Conservation (phyloP, 2,329 filamentous ascomycete genomes). For the Botrytis hyacinthi region DNA sequence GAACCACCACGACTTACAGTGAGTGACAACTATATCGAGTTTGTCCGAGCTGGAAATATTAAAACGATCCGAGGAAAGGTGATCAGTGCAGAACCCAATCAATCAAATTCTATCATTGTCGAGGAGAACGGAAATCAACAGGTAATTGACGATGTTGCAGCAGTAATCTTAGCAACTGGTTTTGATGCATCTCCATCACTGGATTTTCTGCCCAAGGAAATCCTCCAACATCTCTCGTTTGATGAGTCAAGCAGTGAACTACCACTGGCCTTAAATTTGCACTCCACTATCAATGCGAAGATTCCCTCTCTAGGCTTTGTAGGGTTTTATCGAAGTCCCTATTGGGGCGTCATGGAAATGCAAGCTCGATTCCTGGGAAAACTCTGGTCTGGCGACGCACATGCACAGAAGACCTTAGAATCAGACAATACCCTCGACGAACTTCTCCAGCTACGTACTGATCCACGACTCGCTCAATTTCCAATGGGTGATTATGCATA, state of each 20-base stretch:
- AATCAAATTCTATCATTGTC: conserved; percentile 31
- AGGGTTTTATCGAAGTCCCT: conserved; percentile 80
- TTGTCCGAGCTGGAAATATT: conserved; percentile 65
- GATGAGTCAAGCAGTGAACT: conserved; percentile 47
- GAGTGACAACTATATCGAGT: conserved; percentile 70
- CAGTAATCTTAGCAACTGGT: conserved; percentile 72
- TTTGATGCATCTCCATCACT: conserved; percentile 65
- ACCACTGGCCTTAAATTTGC: conserved; percentile 66
- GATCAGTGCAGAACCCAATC: background rate
- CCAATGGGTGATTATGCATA: conserved; percentile 81
- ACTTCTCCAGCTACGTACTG: conserved; percentile 34
- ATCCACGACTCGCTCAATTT: conserved; percentile 59
- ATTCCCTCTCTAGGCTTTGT: conserved; percentile 72
- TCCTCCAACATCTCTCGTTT: conserved; percentile 58
- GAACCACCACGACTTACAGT: conserved; percentile 66
- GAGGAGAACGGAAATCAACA: conserved; percentile 34
- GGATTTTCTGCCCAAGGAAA: conserved; percentile 57
- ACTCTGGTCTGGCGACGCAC: conserved; percentile 50
- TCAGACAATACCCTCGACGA: conserved; percentile 32
- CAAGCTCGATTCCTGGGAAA: conserved; percentile 68
- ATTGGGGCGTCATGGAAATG: conserved; percentile 87
- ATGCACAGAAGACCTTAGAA: conserved; percentile 32
- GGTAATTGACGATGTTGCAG: conserved; percentile 56
- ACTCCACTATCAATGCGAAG: conserved; percentile 59
- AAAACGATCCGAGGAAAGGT: conserved; percentile 39